Conservation (phyloP, 1,284 basidiomycete genomes). For the Puccinia triticina region DNA sequence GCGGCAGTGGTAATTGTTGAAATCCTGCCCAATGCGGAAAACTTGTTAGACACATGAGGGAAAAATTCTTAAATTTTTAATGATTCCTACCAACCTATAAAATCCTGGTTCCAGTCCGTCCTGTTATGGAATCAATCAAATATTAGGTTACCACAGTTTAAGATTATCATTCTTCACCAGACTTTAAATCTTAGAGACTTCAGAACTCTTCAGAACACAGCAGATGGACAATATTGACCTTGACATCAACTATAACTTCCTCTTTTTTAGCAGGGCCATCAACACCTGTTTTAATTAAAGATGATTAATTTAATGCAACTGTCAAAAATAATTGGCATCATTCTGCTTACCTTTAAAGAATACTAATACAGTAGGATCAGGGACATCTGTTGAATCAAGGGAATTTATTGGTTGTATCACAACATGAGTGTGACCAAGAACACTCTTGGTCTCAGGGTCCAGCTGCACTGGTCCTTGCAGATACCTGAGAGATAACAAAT, state of each 20-base stretch:
- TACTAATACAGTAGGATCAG: constrained; percentile 30
- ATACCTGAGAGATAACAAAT: constrained; percentile 17
- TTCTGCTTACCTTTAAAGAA: constrained; percentile 48
- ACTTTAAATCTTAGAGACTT: not conserved
- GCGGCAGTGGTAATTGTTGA: constrained; percentile 24
- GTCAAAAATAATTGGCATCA: not conserved
- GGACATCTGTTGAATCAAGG: constrained; percentile 31
- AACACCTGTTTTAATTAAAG: constrained; percentile 18
- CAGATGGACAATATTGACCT: constrained; percentile 8
- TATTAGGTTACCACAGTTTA: not conserved
- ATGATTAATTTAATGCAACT: not conserved
- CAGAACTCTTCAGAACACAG: not conserved
- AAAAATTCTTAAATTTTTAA: not conserved
- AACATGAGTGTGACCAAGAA: constrained; percentile 39
- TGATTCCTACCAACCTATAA: constrained; percentile 25
- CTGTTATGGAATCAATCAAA: not conserved
- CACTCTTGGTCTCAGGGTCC: constrained; percentile 35
- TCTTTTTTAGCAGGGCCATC: constrained; percentile 22
- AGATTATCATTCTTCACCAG: not conserved
- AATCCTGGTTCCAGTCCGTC: constrained; percentile 6
- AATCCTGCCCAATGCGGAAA: not conserved
- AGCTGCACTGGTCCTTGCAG: constrained; percentile 20
- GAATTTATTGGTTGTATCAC: constrained; percentile 17
- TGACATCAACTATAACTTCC: constrained; percentile 12
- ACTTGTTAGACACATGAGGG: not conserved